Conservation (phyloP, 495 filamentous ascomycete species). For the Aspergillus haitiensis region DNA sequence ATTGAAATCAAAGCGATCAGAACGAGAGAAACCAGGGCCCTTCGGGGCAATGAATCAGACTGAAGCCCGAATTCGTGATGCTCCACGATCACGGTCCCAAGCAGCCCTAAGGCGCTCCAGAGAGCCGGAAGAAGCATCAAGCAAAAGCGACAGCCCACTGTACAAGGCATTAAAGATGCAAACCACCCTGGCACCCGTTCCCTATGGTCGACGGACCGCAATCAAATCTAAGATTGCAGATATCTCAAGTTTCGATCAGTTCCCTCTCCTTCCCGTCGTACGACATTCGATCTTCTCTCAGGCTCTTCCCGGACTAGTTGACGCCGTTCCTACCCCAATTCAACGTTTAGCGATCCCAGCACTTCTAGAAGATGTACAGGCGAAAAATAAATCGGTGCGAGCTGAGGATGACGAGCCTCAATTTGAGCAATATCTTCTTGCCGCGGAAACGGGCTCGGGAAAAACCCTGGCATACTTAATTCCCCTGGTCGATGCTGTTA, state of each 20-base stretch:
- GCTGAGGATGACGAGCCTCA: constrained; percentile 36
- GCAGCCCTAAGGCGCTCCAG: constrained; percentile 43
- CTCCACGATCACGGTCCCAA: constrained; percentile 38
- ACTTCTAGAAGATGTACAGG: constrained; percentile 54
- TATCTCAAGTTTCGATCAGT: constrained; percentile 75
- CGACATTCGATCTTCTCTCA: constrained; percentile 69
- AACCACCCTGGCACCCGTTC: constrained; percentile 66
- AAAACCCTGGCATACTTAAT: constrained; percentile 93
- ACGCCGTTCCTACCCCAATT: constrained; percentile 78
- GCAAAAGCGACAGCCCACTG: constrained; percentile 48
- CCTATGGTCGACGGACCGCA: constrained; percentile 66
- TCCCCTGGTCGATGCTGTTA: constrained; percentile 78
- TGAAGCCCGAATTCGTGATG: constrained; percentile 55
- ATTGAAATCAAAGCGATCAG: constrained; percentile 40
- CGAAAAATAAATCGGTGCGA: constrained; percentile 29
- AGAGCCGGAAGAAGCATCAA: constrained; percentile 29
- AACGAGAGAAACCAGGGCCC: constrained; percentile 55
- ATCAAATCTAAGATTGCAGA: constrained; percentile 69
- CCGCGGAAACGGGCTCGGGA: constrained; percentile 94
- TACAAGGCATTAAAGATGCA: constrained; percentile 97
- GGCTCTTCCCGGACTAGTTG: constrained; percentile 67
- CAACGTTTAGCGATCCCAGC: constrained; percentile 85
- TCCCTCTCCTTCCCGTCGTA: constrained; percentile 71
- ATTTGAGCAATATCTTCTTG: constrained; percentile 78
- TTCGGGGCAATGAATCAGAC: constrained; percentile 80